Percentiles rank a stretch among this genome's conserved stretches.
Evolutionary conservation across 192 early-diverging fungal species (phyloP).

Genomic region (Linnemannia exigua): DNA sequence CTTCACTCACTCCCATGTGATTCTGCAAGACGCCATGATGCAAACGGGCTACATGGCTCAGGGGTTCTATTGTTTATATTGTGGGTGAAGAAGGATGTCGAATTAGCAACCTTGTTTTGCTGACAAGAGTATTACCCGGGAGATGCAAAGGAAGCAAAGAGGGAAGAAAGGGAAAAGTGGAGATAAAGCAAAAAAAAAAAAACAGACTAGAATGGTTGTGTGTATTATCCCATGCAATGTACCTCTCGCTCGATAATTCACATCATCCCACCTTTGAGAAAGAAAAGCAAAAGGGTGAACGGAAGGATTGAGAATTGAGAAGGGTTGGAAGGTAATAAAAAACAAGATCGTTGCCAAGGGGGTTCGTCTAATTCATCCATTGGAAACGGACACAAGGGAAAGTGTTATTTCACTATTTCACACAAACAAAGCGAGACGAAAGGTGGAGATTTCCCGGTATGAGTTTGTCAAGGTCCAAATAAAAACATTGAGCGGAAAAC

Average conservation of each 20-base stretch:
- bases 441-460: conserved; percentile 1
- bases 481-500: neutral
- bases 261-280: neutral
- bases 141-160: neutral
- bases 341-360: neutral
- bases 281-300: neutral
- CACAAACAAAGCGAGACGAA: neutral
- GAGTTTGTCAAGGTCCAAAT: too few species aligned
- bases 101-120: neutral
- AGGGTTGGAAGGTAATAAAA: neutral
- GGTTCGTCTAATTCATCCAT: neutral
- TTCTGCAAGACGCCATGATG: neutral
- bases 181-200: neutral
- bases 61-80: neutral
- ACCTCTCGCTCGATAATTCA: neutral
- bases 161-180: neutral
- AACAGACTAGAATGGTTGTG: neutral
- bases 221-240: neutral
- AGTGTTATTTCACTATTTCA: neutral
- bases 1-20: neutral
- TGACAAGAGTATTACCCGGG: neutral
- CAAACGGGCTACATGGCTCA: neutral
- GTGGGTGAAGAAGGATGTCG: too few species aligned
- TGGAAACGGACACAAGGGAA: neutral
- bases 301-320: neutral